Conservation (phyloP, 2,329 filamentous ascomycete species). For the Diaporthe aspalathi region DNA sequence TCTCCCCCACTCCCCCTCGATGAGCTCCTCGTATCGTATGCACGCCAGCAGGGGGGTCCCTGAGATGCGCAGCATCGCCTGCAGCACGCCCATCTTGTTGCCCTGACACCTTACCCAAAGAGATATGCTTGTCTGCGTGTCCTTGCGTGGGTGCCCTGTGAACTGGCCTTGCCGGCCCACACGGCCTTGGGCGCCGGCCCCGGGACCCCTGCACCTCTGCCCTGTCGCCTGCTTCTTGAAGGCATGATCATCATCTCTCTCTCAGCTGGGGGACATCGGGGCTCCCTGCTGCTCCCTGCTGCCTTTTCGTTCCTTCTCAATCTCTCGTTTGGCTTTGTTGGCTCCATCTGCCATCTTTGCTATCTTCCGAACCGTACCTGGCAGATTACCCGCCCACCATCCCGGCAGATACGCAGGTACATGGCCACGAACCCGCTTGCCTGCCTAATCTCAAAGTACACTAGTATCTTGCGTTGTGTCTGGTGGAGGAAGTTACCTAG, state of each 20-base stretch:
- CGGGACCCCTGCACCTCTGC: background rate
- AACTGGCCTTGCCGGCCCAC: background rate
- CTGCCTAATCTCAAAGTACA: background rate
- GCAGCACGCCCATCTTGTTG: constrained; percentile 24
- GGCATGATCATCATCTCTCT: constrained; percentile 30
- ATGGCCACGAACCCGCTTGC: background rate
- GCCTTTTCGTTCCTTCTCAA: background rate
- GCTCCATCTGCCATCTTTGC: constrained; percentile 22
- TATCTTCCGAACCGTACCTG: constrained; percentile 15
- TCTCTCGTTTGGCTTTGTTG: background rate
- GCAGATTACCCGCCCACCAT: too few relatives aligned
- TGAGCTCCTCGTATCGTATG: constrained; percentile 15
- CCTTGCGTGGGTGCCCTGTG: too few relatives aligned
- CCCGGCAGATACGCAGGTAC: background rate
- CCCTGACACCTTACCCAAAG: constrained; percentile 37
- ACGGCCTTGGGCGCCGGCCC: constrained; percentile 10
- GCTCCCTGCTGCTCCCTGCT: background rate
- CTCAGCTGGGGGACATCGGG: background rate
- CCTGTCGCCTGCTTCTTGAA: constrained; percentile 21
- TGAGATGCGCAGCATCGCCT: background rate
- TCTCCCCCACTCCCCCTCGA: background rate
- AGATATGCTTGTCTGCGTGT: background rate
- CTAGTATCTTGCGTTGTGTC: too few relatives aligned
- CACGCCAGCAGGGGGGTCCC: constrained; percentile 17
- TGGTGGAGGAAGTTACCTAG: too few relatives aligned